Evolutionary conservation across 345 rosid species (phyloP).

Genomic region (Murraya koenigii): DNA sequence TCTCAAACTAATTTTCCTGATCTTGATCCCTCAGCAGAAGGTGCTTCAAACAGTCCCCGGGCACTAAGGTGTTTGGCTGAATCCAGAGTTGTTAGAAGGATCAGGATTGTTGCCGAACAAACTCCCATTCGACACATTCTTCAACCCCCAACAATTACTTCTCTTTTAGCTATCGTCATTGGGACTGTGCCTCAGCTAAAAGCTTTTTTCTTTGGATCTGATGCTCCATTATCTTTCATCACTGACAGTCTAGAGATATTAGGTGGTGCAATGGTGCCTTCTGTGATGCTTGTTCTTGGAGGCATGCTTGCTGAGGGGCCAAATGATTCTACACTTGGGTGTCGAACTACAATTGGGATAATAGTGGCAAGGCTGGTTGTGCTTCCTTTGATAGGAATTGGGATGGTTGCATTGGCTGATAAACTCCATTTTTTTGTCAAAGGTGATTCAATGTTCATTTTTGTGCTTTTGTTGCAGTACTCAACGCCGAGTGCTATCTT

Average conservation of each 20-base stretch:
- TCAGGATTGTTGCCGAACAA: conserved; percentile 82
- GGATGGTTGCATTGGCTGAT: conserved; percentile 57
- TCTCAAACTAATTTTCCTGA: conserved; percentile 58
- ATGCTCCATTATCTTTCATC: conserved; percentile 77
- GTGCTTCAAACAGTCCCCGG: conserved; percentile 49
- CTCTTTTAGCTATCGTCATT: conserved; percentile 69
- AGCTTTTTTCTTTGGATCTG: conserved; percentile 60
- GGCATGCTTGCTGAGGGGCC: conserved; percentile 98
- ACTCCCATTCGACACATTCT: conserved; percentile 86
- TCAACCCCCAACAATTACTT: conserved; percentile 93
- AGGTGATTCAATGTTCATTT: conserved; percentile 70
- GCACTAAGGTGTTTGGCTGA: conserved; percentile 75
- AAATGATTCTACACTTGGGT: conserved; percentile 72
- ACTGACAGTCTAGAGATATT: conserved; percentile 85
- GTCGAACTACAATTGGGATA: conserved; percentile 71
- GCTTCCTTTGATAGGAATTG: conserved; percentile 80
- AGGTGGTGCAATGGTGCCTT: conserved; percentile 90
- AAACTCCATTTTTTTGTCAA: conserved; percentile 49
- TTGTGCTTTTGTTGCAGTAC: conserved; percentile 83
- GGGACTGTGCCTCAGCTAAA: conserved; percentile 80
- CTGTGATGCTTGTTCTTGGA: conserved; percentile 95
- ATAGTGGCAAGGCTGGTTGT: conserved; percentile 76
- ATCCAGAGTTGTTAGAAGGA: conserved; percentile 86
- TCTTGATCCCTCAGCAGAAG: conserved; percentile 44
- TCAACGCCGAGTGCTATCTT: conserved; percentile 92